phyloP scores from a whole-genome alignment of 179 eudicot genomes.

The Heliamphora pulchella region DNA sequence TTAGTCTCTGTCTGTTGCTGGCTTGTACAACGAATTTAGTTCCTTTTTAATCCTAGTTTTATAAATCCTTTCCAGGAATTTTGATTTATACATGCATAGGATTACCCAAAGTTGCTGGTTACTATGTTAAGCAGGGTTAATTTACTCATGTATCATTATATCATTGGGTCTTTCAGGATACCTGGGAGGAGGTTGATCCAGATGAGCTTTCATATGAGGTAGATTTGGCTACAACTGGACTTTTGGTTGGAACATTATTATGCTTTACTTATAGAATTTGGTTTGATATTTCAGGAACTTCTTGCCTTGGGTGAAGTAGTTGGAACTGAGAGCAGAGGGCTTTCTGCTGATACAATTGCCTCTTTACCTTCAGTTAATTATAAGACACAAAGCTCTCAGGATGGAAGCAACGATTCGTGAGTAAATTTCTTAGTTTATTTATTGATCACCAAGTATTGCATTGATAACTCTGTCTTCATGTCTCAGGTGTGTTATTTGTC shows the following conservation, averaged over 20 bases:
- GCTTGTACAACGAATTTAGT: background rate
- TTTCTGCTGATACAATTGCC: constrained; percentile 78
- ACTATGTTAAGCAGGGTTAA: background rate
- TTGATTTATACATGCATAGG: constrained; percentile 10
- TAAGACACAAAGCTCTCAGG: constrained; percentile 42
- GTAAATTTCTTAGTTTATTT: constrained; percentile 16
- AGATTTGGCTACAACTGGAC: constrained; percentile 16
- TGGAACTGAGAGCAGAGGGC: constrained; percentile 94
- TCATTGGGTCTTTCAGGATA: constrained; percentile 46
- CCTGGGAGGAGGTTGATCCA: constrained; percentile 96
- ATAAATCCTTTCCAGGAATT: background rate
- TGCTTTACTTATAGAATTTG: constrained; percentile 16
- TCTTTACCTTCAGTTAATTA: constrained; percentile 76
- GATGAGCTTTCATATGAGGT: constrained; percentile 97
- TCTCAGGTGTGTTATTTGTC: constrained; percentile 87
- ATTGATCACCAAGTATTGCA: background rate
- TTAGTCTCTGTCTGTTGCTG: background rate
- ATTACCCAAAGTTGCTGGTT: background rate
- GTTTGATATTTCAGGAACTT: constrained; percentile 54
- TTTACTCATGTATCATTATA: background rate
- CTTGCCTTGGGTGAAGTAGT: constrained; percentile 91
- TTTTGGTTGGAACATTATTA: constrained; percentile 2
- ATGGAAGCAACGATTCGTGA: constrained; percentile 68
- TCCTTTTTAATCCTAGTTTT: background rate
- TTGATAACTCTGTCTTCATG: constrained; percentile 7